Conservation (phyloP, 148 eudicot species). For the Rhododendron molle region DNA sequence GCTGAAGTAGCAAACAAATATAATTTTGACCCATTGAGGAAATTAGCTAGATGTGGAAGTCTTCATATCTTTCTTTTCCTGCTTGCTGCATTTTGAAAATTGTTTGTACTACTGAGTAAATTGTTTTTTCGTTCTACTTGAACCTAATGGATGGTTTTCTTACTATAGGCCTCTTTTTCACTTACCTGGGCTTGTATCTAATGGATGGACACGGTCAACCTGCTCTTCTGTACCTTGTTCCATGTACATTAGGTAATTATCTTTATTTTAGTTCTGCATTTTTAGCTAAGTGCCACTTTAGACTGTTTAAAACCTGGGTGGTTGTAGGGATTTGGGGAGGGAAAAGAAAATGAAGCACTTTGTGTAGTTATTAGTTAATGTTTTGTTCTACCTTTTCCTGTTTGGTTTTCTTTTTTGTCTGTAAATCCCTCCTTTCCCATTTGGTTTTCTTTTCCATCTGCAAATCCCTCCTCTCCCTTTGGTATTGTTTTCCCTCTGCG, state of each 20-base stretch:
- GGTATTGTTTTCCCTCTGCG: background rate
- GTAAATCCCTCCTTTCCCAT: background rate
- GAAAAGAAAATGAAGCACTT: background rate
- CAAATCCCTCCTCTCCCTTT: background rate
- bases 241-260: constrained; percentile 81
- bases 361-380: background rate
- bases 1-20: background rate
- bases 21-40: background rate
- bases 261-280: background rate
- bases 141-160: background rate
- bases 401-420: background rate
- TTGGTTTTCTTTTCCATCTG: background rate
- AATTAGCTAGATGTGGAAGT: background rate
- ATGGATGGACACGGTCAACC: constrained; percentile 94
- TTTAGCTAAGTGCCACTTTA: background rate
- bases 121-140: background rate
- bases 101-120: too few relatives aligned
- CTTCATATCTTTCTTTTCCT: background rate
- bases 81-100: background rate
- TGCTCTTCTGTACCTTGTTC: constrained; percentile 91
- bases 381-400: background rate
- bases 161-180: constrained; percentile 56
- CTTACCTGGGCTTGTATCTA: constrained; percentile 68
- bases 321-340: background rate
- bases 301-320: background rate